Percentiles rank a stretch among this genome's conserved stretches.
Evolutionary conservation across 164 flowering plant species (phyloP).

Genomic region (Stephania cephalantha): DNA sequence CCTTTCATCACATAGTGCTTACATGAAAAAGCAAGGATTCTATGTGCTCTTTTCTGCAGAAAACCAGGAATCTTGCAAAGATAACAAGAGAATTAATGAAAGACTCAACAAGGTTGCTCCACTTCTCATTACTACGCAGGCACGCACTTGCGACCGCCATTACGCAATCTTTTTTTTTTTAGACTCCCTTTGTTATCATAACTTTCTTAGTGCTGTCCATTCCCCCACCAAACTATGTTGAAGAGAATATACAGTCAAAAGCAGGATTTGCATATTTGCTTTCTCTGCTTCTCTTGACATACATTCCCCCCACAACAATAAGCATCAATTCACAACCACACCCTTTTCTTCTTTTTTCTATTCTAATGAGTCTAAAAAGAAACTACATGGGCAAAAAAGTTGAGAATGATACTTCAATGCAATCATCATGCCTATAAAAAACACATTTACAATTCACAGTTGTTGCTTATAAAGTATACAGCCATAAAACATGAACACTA

Average conservation of each 20-base stretch:
- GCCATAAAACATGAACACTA: no score
- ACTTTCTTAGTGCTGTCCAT: neutral
- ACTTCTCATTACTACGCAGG: neutral
- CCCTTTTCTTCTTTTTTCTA: neutral
- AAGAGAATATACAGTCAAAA: neutral
- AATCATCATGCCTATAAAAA: neutral
- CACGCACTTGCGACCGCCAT: neutral
- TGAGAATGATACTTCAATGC: neutral
- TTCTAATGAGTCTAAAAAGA: neutral
- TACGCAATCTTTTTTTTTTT: neutral
- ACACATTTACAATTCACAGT: no score
- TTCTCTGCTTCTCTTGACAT: neutral
- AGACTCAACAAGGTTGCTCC: slow-evolving; percentile 2
- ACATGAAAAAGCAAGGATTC: neutral
- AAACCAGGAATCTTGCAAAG: neutral
- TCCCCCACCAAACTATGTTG: neutral
- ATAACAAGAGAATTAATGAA: neutral
- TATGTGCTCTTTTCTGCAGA: neutral
- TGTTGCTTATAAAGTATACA: no score
- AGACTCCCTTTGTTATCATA: neutral
- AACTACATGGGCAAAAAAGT: neutral
- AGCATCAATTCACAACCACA: neutral
- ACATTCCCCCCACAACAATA: neutral
- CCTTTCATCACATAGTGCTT: neutral
- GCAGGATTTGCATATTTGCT: neutral